Percentiles rank a stretch among this genome's conserved stretches.
Evolutionary conservation across 768 basidiomycete species (phyloP).

Genomic region (Lactifluus hygrophoroides): DNA sequence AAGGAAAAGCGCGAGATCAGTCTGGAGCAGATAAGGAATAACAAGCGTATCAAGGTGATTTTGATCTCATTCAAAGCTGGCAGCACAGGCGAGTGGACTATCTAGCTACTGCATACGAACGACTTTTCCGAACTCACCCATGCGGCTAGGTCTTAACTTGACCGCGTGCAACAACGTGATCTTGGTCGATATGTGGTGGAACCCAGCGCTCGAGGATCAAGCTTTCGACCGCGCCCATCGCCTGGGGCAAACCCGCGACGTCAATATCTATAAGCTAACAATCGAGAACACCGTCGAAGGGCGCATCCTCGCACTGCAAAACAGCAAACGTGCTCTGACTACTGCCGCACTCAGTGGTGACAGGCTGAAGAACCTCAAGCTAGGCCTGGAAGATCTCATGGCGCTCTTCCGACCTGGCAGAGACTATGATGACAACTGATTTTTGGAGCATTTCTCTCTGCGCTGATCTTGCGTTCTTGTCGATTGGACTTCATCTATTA

Average conservation of each 20-base stretch:
- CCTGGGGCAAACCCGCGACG: slow-evolving; percentile 78
- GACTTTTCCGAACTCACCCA: background rate
- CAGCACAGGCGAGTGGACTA: slow-evolving; percentile 57
- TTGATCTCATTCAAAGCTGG: slow-evolving; percentile 96
- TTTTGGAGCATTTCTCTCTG: background rate
- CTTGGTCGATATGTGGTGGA: slow-evolving; percentile 93
- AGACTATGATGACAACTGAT: slow-evolving; percentile 33
- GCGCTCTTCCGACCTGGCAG: slow-evolving; percentile 60
- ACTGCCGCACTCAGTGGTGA: slow-evolving; percentile 81
- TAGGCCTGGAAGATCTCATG: slow-evolving; percentile 81
- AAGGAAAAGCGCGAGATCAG: slow-evolving; percentile 68
- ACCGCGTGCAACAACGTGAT: slow-evolving; percentile 94
- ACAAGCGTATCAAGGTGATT: slow-evolving; percentile 57
- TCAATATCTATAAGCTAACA: slow-evolving; percentile 84
- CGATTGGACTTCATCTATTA: background rate
- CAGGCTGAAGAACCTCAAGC: slow-evolving; percentile 75
- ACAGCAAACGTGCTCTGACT: slow-evolving; percentile 81
- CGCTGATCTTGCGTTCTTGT: background rate
- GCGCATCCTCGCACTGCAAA: slow-evolving; percentile 84
- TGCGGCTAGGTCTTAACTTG: slow-evolving; percentile 64
- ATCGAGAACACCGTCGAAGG: slow-evolving; percentile 83
- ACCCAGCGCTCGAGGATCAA: slow-evolving; percentile 87
- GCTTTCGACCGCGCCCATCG: slow-evolving; percentile 90
- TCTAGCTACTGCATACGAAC: background rate
- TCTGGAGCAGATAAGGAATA: slow-evolving; percentile 61